Conservation (phyloP, 768 basidiomycete genomes). For the Tulasnella sp. region DNA sequence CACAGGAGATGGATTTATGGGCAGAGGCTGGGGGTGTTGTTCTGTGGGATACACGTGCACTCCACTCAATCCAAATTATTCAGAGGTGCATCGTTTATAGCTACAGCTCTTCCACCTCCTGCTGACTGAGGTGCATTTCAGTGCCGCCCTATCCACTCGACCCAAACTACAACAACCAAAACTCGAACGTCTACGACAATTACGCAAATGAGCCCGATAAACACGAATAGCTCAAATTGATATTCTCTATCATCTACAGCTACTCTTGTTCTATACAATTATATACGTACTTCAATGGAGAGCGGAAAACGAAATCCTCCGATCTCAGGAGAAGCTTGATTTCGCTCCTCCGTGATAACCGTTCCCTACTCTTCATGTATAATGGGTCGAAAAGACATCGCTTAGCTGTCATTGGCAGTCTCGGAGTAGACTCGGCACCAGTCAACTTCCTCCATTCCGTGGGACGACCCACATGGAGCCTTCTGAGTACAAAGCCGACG, state of each 20-base stretch:
- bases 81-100: background rate
- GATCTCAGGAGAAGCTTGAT: background rate
- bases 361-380: background rate
- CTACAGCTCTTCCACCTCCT: background rate
- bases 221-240: background rate
- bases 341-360: background rate
- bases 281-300: too few relatives aligned
- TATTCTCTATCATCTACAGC: background rate
- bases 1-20: slow-evolving; percentile 1
- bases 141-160: background rate
- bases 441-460: background rate
- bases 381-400: background rate
- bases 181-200: background rate
- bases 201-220: background rate
- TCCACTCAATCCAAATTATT: slow-evolving; percentile 1
- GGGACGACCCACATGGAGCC: background rate
- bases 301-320: too few relatives aligned
- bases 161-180: background rate
- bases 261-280: background rate
- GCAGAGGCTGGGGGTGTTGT: background rate
- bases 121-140: background rate
- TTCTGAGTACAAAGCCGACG: background rate
- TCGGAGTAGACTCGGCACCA: background rate
- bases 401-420: background rate
- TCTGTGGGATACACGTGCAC: slow-evolving; percentile 12